These are phyloP conservation scores for Perkinsus marinus DNA, from an alignment of 169 alveolate genomes.

Conservation along the genomic window DNA sequence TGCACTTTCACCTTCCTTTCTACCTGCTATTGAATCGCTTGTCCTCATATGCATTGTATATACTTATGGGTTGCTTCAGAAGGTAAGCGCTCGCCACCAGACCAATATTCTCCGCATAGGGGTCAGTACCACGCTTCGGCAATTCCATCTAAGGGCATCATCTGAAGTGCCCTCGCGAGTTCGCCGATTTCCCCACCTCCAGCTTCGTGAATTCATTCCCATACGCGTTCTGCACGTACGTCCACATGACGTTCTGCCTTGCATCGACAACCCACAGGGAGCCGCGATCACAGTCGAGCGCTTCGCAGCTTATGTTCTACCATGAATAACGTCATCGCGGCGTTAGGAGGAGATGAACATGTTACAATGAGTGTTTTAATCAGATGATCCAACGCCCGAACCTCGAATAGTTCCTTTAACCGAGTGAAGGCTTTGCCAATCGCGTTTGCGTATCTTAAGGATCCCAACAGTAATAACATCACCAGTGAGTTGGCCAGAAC, in stretches of 20 bases:
- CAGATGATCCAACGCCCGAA: not conserved
- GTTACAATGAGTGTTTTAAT: not conserved
- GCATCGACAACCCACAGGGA: not conserved
- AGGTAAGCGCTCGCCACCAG: not conserved
- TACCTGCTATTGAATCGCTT: not conserved
- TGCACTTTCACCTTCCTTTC: too few species aligned
- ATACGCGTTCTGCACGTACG: not conserved
- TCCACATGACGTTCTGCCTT: not conserved
- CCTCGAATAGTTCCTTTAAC: not conserved
- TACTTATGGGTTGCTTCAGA: not conserved
- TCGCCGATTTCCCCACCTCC: not conserved
- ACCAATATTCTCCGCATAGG: not conserved
- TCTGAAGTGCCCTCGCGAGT: not conserved
- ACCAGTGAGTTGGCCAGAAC: too few species aligned
- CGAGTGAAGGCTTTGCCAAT: not conserved
- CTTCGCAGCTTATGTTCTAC: not conserved
- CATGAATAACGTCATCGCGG: not conserved
- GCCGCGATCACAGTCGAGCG: not conserved
- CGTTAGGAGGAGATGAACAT: not conserved
- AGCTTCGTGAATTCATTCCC: not conserved
- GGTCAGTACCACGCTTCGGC: not conserved
- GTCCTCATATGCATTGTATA: not conserved
- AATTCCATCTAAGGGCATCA: not conserved
- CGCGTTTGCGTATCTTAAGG: not conserved
- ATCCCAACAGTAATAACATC: too few species aligned